phyloP scores from a whole-genome alignment of 2,329 filamentous ascomycete genomes.

The Monilinia fructicola region DNA sequence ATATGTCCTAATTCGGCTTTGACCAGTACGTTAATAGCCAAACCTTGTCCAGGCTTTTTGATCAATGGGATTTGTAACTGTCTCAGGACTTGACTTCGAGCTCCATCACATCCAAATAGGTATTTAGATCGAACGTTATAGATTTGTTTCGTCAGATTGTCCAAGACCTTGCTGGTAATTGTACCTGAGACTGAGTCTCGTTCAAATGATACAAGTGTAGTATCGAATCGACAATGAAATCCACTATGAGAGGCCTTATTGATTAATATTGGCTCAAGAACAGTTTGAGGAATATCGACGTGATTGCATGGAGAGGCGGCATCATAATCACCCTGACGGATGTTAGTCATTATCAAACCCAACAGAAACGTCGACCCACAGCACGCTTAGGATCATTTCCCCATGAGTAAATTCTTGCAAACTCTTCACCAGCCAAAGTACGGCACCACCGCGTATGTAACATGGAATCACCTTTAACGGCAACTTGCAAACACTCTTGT shows the following conservation, averaged over 20 bases:
- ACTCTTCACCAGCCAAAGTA: conserved; percentile 54
- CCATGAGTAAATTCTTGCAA: conserved; percentile 52
- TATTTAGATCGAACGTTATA: conserved; percentile 54
- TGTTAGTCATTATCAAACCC: neutral
- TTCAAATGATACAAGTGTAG: conserved; percentile 42
- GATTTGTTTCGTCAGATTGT: conserved; percentile 41
- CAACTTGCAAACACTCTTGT: conserved; percentile 42
- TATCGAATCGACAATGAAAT: conserved; percentile 47
- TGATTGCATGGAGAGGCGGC: conserved; percentile 46
- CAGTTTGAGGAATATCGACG: conserved; percentile 49
- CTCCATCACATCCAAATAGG: conserved; percentile 60
- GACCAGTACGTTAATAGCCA: conserved; percentile 52
- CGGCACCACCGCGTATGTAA: conserved; percentile 53
- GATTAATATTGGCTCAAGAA: conserved; percentile 50
- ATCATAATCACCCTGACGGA: conserved; percentile 45
- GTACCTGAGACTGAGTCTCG: conserved; percentile 25
- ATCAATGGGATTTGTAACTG: conserved; percentile 50
- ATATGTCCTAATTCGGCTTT: conserved; percentile 52
- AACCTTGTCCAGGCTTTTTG: conserved; percentile 47
- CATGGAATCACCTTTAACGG: conserved; percentile 46
- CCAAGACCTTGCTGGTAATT: conserved; percentile 41
- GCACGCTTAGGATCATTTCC: conserved; percentile 48
- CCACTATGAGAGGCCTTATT: conserved; percentile 44
- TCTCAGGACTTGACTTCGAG: conserved; percentile 47
- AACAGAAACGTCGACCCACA: conserved; percentile 36